phyloP scores from a whole-genome alignment of 352 stramenopile genomes.

The Globisporangium canariense region DNA sequence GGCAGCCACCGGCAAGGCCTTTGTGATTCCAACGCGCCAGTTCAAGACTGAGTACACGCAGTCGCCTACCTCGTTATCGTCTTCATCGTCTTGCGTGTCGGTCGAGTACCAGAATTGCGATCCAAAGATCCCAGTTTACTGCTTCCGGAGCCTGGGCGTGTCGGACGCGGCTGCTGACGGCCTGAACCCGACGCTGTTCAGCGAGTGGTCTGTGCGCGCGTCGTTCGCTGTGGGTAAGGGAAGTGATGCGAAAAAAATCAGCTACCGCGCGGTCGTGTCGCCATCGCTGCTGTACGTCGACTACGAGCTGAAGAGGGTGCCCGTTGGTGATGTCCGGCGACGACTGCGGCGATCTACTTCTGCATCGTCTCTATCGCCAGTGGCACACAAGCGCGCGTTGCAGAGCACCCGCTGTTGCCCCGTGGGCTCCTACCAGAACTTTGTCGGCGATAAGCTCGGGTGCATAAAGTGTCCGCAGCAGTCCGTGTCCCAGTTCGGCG shows the following conservation, averaged over 20 bases:
- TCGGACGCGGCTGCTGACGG: background rate
- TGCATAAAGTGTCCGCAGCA: background rate
- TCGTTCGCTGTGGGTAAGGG: background rate
- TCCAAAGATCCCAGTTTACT: constrained; percentile 3
- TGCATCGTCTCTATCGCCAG: background rate
- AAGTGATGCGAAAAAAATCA: background rate
- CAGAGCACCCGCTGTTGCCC: background rate
- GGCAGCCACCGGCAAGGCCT: background rate
- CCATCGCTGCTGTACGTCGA: constrained; percentile 2
- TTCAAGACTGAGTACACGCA: constrained; percentile 7
- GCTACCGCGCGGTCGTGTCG: constrained; percentile 3
- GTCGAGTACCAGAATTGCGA: constrained; percentile 3
- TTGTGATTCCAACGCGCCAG: constrained; percentile 2
- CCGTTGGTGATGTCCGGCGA: no score
- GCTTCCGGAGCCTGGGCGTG: background rate
- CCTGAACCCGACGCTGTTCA: constrained; percentile 4
- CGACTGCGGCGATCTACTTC: no score
- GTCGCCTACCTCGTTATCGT: background rate
- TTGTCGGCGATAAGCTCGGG: background rate
- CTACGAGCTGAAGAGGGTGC: background rate
- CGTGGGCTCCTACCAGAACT: background rate
- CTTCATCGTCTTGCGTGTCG: background rate
- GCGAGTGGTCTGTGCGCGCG: background rate
- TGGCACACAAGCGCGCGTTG: background rate
- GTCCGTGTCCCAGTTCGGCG: background rate